Conservation (phyloP, 1,139 yeast species). For the Wickerhamomyces sp. region DNA sequence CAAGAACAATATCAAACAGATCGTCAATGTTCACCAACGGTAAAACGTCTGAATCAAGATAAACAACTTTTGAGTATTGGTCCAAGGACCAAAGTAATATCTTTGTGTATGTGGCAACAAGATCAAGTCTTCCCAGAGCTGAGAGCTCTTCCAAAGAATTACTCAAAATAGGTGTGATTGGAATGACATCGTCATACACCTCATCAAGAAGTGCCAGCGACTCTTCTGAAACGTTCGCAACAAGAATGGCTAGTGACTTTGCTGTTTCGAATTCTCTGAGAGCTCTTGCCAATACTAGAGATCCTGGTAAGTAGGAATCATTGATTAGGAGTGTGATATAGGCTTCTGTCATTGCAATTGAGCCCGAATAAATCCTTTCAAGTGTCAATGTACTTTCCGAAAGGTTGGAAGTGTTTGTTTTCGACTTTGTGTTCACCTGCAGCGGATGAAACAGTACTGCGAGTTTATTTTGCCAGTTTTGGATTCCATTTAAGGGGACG, state of each 20-base stretch:
- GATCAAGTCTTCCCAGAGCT: slow-evolving; percentile 65
- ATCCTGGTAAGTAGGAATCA: slow-evolving; percentile 61
- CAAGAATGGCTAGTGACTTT: slow-evolving; percentile 16
- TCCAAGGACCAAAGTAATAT: slow-evolving; percentile 62
- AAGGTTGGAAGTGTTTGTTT: too few species aligned
- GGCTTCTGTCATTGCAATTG: slow-evolving; percentile 13
- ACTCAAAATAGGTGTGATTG: slow-evolving; percentile 26
- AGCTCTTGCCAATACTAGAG: slow-evolving; percentile 52
- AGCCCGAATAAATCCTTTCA: too few species aligned
- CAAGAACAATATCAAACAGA: slow-evolving; percentile 35
- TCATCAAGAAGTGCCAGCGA: slow-evolving; percentile 20
- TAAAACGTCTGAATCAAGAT: slow-evolving; percentile 78
- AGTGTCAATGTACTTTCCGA: too few species aligned
- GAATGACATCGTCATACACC: slow-evolving; percentile 28
- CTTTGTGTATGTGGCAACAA: slow-evolving; percentile 66
- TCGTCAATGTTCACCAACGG: slow-evolving; percentile 45
- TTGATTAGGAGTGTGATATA: slow-evolving; percentile 12
- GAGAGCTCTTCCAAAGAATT: slow-evolving; percentile 31
- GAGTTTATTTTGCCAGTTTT: too few species aligned
- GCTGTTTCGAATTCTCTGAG: slow-evolving; percentile 23
- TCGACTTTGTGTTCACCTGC: too few species aligned
- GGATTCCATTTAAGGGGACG: too few species aligned
- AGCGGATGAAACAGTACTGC: too few species aligned
- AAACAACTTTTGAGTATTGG: slow-evolving; percentile 58
- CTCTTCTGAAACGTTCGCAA: slow-evolving; percentile 11